Evolutionary conservation across 495 filamentous ascomycete genomes (phyloP).

Genomic region (Penicillium argentinense): DNA sequence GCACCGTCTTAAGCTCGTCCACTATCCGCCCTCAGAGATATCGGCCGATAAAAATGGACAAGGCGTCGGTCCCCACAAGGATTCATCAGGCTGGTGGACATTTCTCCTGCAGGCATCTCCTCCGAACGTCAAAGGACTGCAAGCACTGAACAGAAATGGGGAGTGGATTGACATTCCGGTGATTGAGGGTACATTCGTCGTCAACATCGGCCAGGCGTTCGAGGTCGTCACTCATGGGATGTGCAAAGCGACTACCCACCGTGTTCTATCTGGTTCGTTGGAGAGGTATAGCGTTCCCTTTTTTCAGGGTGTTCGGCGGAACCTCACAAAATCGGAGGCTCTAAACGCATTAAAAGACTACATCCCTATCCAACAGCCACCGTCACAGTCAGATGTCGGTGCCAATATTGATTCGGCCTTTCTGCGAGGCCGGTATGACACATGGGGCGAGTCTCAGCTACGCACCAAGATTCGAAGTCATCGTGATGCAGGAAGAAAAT

Average conservation of each 20-base stretch:
- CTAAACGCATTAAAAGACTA: slow-evolving; percentile 26
- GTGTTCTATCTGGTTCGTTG: slow-evolving; percentile 48
- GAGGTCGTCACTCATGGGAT: slow-evolving; percentile 90
- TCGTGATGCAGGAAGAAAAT: slow-evolving; percentile 39
- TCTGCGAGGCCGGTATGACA: slow-evolving; percentile 42
- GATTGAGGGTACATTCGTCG: slow-evolving; percentile 61
- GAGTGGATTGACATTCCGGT: slow-evolving; percentile 68
- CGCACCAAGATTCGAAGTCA: slow-evolving; percentile 46
- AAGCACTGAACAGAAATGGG: slow-evolving; percentile 83
- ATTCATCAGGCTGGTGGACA: slow-evolving; percentile 74
- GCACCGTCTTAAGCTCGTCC: slow-evolving; percentile 54
- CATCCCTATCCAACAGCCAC: slow-evolving; percentile 18
- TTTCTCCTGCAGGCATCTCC: slow-evolving; percentile 82
- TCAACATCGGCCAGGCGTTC: slow-evolving; percentile 90
- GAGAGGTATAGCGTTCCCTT: slow-evolving; percentile 48
- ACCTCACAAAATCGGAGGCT: slow-evolving; percentile 39
- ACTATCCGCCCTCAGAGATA: slow-evolving; percentile 39
- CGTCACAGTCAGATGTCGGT: slow-evolving; percentile 13
- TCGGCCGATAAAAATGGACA: slow-evolving; percentile 16
- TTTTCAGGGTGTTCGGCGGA: slow-evolving; percentile 44
- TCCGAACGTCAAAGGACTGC: slow-evolving; percentile 66
- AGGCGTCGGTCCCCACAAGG: slow-evolving; percentile 93
- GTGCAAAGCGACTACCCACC: slow-evolving; percentile 82
- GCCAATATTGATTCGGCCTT: slow-evolving; percentile 42
- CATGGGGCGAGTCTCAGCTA: slow-evolving; percentile 49